Evolutionary conservation across 495 filamentous ascomycete species (phyloP).

Genomic region (Elasticomyces elasticus): DNA sequence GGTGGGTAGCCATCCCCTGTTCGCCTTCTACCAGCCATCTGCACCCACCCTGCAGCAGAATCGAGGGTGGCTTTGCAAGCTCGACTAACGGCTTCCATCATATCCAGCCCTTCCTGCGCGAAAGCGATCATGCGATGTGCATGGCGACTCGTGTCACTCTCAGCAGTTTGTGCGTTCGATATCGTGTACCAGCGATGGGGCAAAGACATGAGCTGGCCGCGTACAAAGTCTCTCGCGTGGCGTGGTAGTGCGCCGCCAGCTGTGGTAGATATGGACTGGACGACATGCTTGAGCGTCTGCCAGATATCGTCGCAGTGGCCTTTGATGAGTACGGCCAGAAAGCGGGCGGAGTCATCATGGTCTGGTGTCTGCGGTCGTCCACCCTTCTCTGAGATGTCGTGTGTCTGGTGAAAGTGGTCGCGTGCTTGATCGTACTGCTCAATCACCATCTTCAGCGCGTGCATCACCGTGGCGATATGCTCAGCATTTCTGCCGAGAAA

Average conservation of each 20-base stretch:
- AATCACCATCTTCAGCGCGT: constrained; percentile 57
- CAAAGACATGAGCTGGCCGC: constrained; percentile 65
- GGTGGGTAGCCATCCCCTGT: not conserved
- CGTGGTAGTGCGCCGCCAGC: constrained; percentile 76
- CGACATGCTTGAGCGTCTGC: constrained; percentile 62
- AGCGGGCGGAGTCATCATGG: constrained; percentile 33
- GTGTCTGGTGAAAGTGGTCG: constrained; percentile 18
- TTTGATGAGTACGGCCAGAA: constrained; percentile 51
- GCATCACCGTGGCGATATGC: constrained; percentile 58
- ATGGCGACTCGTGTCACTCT: constrained; percentile 35
- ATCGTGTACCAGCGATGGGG: constrained; percentile 60
- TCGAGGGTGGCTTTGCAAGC: constrained; percentile 75
- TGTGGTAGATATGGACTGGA: constrained; percentile 70
- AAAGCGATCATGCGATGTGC: constrained; percentile 68
- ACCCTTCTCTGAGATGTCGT: constrained; percentile 22
- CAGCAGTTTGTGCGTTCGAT: constrained; percentile 35
- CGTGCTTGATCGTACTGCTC: constrained; percentile 59
- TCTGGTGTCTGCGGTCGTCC: constrained; percentile 25
- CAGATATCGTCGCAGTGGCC: constrained; percentile 63
- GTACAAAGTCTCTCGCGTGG: constrained; percentile 68
- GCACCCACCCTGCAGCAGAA: constrained; percentile 81
- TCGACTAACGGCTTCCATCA: constrained; percentile 73
- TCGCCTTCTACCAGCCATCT: constrained; percentile 49
- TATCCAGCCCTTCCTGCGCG: constrained; percentile 78
- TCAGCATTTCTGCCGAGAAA: constrained; percentile 69